Evolutionary conservation across 805 yeast genomes (phyloP), one percentile per base, ranked within the genome.

Genomic region (Cyberlindnera galapagoensis): DNA sequence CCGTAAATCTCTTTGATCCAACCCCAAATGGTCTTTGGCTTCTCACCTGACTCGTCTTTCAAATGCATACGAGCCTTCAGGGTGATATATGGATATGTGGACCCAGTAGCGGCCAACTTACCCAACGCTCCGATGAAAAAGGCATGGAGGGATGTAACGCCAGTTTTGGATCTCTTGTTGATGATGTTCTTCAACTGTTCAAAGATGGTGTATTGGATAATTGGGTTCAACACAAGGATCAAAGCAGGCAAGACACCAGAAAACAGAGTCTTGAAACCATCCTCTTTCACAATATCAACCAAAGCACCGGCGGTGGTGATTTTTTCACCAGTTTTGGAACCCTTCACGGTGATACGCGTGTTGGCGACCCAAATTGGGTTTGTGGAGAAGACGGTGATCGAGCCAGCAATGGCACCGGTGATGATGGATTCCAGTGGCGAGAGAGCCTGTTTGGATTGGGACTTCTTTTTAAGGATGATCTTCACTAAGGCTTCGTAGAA

Each of bases 351-450:
- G 72, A 80, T 76, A 51, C 95, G 71, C 3, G 97, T 87, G 54
- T 87, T 87, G 27, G 94, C 92, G 26, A 87, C 94, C 97, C 97
- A 87, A 45, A 85, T 76, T 16, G 97, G 97, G 56, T 87, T 87
- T 9, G 95, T 78, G 9, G 78, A 68, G 14, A 82, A 62, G 30
- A 87, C 82, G 4, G 96, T 86, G 23, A 86, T 72, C 8, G 87
- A 71, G 0, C 97, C 96, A 3, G 96, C 94, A 49, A 84, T 66
- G 1, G 92, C 80, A 18, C 97, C 54, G 6, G 46, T 46, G 8
- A 40, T 2, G n/a, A 49, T 47, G 30, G 52, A 47, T 29, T 49
- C 54, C 5, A 49, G 4, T 2, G 54, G 44, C 1, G 49, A 33
- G 4, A 49, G 32, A 2, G 30, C 35, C 12, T 38, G 42, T 33